These are phyloP conservation scores for Thymus quinquecostatus DNA, from an alignment of 257 asterid species.

Conservation along the genomic window DNA sequence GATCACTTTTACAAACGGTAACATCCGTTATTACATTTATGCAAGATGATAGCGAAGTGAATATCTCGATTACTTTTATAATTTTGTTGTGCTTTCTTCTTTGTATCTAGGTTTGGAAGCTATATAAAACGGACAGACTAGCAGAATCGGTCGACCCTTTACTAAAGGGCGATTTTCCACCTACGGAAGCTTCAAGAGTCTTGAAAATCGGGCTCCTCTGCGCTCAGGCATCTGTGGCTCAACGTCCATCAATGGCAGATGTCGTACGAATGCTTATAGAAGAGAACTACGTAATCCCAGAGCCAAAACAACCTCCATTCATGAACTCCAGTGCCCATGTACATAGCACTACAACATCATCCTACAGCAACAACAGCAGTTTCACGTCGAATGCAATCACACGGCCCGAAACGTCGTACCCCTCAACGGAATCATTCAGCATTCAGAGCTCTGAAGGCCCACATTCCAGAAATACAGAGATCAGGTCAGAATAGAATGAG, in stretches of 20 bases:
- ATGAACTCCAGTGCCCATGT: constrained; percentile 49
- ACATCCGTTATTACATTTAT: background rate
- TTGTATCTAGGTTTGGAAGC: constrained; percentile 70
- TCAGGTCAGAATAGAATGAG: constrained; percentile 14
- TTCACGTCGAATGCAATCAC: constrained; percentile 39
- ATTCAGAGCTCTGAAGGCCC: constrained; percentile 59
- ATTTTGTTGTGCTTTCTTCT: constrained; percentile 13
- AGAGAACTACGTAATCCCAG: constrained; percentile 54
- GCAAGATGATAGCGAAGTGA: too few species aligned
- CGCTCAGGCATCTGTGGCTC: constrained; percentile 75
- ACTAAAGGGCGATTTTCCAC: constrained; percentile 54
- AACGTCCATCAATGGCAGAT: constrained; percentile 81
- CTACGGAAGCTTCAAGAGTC: constrained; percentile 52
- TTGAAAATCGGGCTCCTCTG: constrained; percentile 71
- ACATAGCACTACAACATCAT: constrained; percentile 46
- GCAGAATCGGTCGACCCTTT: constrained; percentile 65
- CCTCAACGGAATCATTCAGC: constrained; percentile 62
- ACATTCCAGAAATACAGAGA: constrained; percentile 24
- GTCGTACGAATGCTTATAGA: constrained; percentile 71
- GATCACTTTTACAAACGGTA: constrained; percentile 84
- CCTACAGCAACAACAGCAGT: constrained; percentile 52
- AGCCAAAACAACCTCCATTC: constrained; percentile 84
- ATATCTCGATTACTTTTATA: background rate
- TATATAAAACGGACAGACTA: constrained; percentile 49
- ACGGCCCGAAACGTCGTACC: constrained; percentile 43